Base-by-base conservation (phyloP, 2,329 filamentous ascomycete species). In the Trichoderma sp. region DNA sequence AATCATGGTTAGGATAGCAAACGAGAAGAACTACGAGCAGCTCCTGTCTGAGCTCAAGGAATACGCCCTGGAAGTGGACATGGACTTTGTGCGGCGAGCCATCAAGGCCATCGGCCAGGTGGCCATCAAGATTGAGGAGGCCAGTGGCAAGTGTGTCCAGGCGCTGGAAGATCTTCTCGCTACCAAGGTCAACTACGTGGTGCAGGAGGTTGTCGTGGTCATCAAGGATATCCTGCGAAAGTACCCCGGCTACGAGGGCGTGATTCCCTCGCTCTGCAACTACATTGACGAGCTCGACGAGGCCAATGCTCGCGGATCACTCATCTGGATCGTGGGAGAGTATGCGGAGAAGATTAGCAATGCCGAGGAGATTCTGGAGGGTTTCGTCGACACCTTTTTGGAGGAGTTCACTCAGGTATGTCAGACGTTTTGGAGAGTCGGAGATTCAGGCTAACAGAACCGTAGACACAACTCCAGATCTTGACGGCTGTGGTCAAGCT, bases 311-410 rank as follows among this genome's bases (percentile, higher is more conserved):
- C 84, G 95, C 73, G 93, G 91, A 3, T 90, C 94, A 24, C 81
- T 99, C 66, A 98, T 99, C 73, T 99, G 95, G 95, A 98, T 99
- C 70, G 94, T 99, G 6, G 95, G 95, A 71, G 95, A 99, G 77
- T 99, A 99, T 75, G 95, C 95, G 0, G 95, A 99, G 81, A 99
- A 99, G 83, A 99, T 99, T 74, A 96, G 87, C 80, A 98, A 99
- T 72, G 95, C 95, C n/a, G 93, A 93, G 69, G 92, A 98, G 71
- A 98, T 99, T 68, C 79, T 99, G 66, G 85, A 88, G 60, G 89
- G 90, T 19, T 99, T 99, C 74, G 94, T 97, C 14, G 95, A 98
- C 64, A 90, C 88, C 0, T 98, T 99, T 76, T 90, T 91, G 76
- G 95, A 98, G 75, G 95, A 99, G 77, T 98, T 97, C 74, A 95